phyloP scores from a whole-genome alignment of 1,284 basidiomycete species.

The Heterobasidion occidentale region DNA sequence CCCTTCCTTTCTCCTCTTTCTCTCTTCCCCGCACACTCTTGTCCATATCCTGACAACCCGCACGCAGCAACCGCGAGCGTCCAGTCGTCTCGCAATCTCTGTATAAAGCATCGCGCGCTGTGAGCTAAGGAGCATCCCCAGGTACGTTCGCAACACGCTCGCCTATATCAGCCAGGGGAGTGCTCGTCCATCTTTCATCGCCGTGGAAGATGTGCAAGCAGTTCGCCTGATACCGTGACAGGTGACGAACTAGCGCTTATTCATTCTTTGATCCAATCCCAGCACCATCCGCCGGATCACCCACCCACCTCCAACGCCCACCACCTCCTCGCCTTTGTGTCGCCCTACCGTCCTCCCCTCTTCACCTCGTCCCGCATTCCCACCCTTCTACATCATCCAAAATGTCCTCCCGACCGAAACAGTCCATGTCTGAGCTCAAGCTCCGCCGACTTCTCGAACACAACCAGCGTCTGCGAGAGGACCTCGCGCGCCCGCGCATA shows the following conservation, averaged over 20 bases:
- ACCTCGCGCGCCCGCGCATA: conserved; percentile 67
- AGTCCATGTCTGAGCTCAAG: conserved; percentile 79
- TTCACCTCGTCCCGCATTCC: not conserved
- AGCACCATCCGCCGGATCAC: not conserved
- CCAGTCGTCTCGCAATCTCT: not conserved
- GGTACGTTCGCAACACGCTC: too few species aligned
- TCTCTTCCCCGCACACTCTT: not conserved
- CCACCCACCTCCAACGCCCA: not conserved
- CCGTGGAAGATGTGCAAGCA: too few species aligned
- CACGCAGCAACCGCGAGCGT: not conserved
- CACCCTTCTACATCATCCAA: not conserved
- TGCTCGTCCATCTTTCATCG: too few species aligned
- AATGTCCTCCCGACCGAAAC: conserved; percentile 53
- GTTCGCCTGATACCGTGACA: too few species aligned
- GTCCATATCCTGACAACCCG: not conserved
- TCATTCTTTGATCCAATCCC: not conserved
- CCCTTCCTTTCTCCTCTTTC: not conserved
- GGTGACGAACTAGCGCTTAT: not conserved
- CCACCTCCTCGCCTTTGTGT: not conserved
- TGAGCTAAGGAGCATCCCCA: too few species aligned
- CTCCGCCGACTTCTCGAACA: conserved; percentile 75
- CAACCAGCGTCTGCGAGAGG: conserved; percentile 70
- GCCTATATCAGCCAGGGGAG: too few species aligned
- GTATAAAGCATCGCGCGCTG: too few species aligned
- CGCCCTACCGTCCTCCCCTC: not conserved